Percentiles rank a stretch among this genome's conserved stretches.
These are phyloP conservation scores for Neobulgaria alba DNA, from an alignment of 2,329 filamentous ascomycete genomes.

Conservation along the genomic window DNA sequence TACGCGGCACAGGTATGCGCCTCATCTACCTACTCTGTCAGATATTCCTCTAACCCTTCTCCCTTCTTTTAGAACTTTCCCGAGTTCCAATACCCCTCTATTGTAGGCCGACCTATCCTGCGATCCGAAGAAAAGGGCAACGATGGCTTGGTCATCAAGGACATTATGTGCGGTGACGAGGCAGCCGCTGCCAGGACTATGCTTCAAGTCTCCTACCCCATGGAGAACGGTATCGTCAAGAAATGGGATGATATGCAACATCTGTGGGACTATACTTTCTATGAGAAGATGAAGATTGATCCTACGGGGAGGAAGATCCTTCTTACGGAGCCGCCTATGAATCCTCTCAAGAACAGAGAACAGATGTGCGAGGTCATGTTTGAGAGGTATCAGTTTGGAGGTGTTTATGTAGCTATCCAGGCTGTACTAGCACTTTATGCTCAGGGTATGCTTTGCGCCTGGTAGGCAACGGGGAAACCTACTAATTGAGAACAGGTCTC, in stretches of 20 bases:
- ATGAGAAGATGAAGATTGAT: slow-evolving; percentile 92
- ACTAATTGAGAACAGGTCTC: slow-evolving; percentile 47
- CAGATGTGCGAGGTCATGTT: slow-evolving; percentile 99
- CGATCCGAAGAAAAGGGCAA: slow-evolving; percentile 77
- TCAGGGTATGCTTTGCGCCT: slow-evolving; percentile 54
- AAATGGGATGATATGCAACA: slow-evolving; percentile 99
- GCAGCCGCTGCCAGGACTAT: slow-evolving; percentile 91
- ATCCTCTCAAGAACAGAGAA: slow-evolving; percentile 92
- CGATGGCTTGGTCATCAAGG: slow-evolving; percentile 72
- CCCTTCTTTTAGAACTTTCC: slow-evolving; percentile 71
- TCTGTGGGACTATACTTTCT: slow-evolving; percentile 98
- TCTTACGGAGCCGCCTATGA: slow-evolving; percentile 95
- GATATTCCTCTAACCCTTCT: slow-evolving; percentile 2
- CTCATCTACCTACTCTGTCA: slow-evolving; percentile 2
- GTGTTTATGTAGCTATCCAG: slow-evolving; percentile 96
- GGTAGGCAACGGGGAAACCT: background rate
- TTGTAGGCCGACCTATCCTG: slow-evolving; percentile 94
- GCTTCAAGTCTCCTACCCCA: slow-evolving; percentile 98
- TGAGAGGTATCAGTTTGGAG: slow-evolving; percentile 90
- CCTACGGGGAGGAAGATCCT: slow-evolving; percentile 91
- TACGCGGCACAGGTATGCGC: slow-evolving; percentile 75
- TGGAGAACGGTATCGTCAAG: slow-evolving; percentile 99
- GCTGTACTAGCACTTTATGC: slow-evolving; percentile 93
- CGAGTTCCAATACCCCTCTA: slow-evolving; percentile 96
- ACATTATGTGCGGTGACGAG: slow-evolving; percentile 99